A percentile compares a stretch with the other conserved stretches of the same genome.
phyloP scores from a whole-genome alignment of 1,139 yeast genomes.

The Suhomyces kunorum region DNA sequence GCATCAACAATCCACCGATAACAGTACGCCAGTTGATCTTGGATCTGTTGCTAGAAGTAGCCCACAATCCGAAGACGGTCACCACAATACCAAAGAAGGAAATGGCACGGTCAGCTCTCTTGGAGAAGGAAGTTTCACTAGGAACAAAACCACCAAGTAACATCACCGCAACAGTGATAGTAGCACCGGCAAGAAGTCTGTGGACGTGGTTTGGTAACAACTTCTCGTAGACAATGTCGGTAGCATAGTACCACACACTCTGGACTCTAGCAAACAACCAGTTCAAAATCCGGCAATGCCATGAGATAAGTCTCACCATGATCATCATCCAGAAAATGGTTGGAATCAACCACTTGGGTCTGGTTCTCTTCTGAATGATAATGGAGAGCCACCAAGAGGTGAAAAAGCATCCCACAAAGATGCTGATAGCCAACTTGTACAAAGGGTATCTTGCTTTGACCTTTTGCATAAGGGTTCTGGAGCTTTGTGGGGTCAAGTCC shows the following conservation, averaged over 20 bases:
- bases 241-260: conserved; percentile 43
- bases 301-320: conserved; percentile 56
- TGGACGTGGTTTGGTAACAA: conserved; percentile 36
- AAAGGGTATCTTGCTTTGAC: conserved; percentile 16
- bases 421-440: conserved; percentile 27
- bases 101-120: conserved; percentile 55
- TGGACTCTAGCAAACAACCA: conserved; percentile 27
- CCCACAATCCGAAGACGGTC: conserved; percentile 46
- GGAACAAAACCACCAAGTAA: conserved; percentile 60
- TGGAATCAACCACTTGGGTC: conserved; percentile 65
- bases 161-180: conserved; percentile 48
- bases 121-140: conserved; percentile 49
- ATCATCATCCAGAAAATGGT: conserved; percentile 57
- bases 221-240: conserved; percentile 41
- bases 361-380: conserved; percentile 51
- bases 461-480: conserved; percentile 6
- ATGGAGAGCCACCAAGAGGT: conserved; percentile 71
- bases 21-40: conserved; percentile 63
- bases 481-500: conserved; percentile 6
- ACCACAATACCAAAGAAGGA: conserved; percentile 61
- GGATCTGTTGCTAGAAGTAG: conserved; percentile 49
- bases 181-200: conserved; percentile 49
- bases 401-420: conserved; percentile 48
- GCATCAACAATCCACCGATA: conserved; percentile 63
- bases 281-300: conserved; percentile 49